Evolutionary conservation across 805 yeast species (phyloP).

Genomic region (Saccharomycopsis microspora): DNA sequence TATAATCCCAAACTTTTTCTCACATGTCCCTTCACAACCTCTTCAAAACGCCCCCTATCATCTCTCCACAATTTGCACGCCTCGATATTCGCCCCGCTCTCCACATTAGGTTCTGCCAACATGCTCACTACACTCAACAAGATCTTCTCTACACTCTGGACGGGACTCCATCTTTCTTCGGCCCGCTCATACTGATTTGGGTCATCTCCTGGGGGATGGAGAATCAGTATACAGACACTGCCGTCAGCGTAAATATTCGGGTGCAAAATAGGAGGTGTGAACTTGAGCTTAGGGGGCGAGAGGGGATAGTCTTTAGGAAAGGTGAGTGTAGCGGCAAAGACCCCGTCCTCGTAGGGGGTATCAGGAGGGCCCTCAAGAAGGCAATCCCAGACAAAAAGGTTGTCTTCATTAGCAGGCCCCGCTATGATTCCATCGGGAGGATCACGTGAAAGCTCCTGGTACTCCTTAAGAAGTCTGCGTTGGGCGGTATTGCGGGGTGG

Average conservation of each 20-base stretch:
- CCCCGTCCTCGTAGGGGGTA: constrained; percentile 79
- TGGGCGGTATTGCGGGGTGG: constrained; percentile 52
- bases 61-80: constrained; percentile 86
- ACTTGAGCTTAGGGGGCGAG: constrained; percentile 66
- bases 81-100: constrained; percentile 85
- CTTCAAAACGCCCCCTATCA: constrained; percentile 50
- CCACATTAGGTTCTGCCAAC: constrained; percentile 95
- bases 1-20: constrained; percentile 60
- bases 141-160: constrained; percentile 95
- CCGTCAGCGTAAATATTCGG: constrained; percentile 95
- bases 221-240: constrained; percentile 87
- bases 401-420: constrained; percentile 70
- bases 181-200: constrained; percentile 93
- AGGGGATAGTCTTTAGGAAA: constrained; percentile 79
- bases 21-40: constrained; percentile 56
- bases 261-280: constrained; percentile 76
- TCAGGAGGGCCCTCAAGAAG: constrained; percentile 74
- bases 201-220: constrained; percentile 96
- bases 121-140: constrained; percentile 85
- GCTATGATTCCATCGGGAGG: constrained; percentile 95
- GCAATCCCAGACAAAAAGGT: constrained; percentile 77
- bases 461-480: constrained; percentile 76
- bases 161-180: constrained; percentile 96
- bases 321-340: constrained; percentile 63
- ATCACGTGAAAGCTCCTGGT: constrained; percentile 73